A percentile compares a stretch with the other conserved stretches of the same genome.
phyloP scores from a whole-genome alignment of 352 stramenopile genomes.

The Globisporangium recalcitrans region DNA sequence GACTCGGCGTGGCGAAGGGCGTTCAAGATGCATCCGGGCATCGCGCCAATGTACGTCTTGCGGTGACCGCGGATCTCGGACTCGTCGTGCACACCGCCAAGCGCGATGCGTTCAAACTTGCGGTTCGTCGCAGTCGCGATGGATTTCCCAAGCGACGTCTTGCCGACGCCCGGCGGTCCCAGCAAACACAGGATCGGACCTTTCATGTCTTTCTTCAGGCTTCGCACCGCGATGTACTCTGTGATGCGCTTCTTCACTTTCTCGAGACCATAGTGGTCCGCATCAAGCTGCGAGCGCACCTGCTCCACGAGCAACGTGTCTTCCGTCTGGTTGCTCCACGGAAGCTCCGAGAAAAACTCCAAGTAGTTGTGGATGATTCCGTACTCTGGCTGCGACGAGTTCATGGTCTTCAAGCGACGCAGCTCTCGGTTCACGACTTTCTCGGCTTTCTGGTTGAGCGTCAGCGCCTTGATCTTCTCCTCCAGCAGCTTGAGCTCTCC shows the following conservation, averaged over 20 bases:
- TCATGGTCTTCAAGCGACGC: slow-evolving; percentile 68
- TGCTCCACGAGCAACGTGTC: slow-evolving; percentile 53
- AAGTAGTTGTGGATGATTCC: slow-evolving; percentile 78
- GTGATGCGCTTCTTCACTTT: slow-evolving; percentile 85
- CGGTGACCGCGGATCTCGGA: slow-evolving; percentile 83
- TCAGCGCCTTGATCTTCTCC: slow-evolving; percentile 46
- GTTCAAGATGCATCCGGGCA: slow-evolving; percentile 82
- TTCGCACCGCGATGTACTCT: slow-evolving; percentile 83
- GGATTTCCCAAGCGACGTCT: slow-evolving; percentile 79
- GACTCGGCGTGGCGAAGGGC: slow-evolving; percentile 68
- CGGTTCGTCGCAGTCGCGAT: slow-evolving; percentile 70
- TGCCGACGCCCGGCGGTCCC: slow-evolving; percentile 78
- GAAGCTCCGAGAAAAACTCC: slow-evolving; percentile 74
- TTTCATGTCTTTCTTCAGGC: slow-evolving; percentile 76
- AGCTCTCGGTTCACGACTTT: slow-evolving; percentile 63
- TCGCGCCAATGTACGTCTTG: slow-evolving; percentile 85
- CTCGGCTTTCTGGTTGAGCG: slow-evolving; percentile 44
- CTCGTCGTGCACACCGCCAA: slow-evolving; percentile 79
- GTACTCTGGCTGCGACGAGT: slow-evolving; percentile 70
- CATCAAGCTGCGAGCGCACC: slow-evolving; percentile 61
- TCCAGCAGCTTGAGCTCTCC: slow-evolving; percentile 57
- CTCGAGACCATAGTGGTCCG: slow-evolving; percentile 77
- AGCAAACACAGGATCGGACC: slow-evolving; percentile 87
- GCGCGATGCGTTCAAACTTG: slow-evolving; percentile 69
- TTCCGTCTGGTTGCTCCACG: slow-evolving; percentile 49